Percentiles rank a stretch among this genome's conserved stretches.
Conservation (phyloP, 768 basidiomycete genomes). For the Amanita rimosa region DNA sequence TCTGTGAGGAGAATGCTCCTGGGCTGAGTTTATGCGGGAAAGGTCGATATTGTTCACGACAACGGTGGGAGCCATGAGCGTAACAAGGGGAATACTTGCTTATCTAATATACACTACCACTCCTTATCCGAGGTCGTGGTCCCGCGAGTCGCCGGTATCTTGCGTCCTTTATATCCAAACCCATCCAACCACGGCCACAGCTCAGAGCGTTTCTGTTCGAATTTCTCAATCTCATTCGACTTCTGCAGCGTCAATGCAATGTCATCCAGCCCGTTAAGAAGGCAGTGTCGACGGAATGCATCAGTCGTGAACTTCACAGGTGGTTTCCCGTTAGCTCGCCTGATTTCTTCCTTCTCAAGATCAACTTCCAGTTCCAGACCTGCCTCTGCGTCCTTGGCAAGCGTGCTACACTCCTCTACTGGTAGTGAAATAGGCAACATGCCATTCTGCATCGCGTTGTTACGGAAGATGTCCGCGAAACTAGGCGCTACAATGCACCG, state of each 20-base stretch:
- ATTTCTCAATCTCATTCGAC: slow-evolving; percentile 55
- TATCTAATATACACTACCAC: slow-evolving; percentile 36
- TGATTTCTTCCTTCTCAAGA: slow-evolving; percentile 70
- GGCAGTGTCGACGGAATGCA: slow-evolving; percentile 84
- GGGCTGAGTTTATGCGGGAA: neutral
- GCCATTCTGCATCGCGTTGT: slow-evolving; percentile 88
- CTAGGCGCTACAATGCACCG: slow-evolving; percentile 80
- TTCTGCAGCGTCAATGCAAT: slow-evolving; percentile 90
- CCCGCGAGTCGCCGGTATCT: slow-evolving; percentile 44
- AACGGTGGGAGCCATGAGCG: slow-evolving; percentile 4
- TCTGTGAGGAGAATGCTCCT: neutral
- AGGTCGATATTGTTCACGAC: slow-evolving; percentile 5
- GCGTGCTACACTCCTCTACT: slow-evolving; percentile 55
- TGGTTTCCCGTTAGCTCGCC: slow-evolving; percentile 60
- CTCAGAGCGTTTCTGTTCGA: slow-evolving; percentile 69
- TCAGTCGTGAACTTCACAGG: slow-evolving; percentile 75
- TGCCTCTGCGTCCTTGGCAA: slow-evolving; percentile 68
- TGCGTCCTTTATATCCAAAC: slow-evolving; percentile 76
- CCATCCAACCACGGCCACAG: slow-evolving; percentile 97
- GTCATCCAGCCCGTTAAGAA: slow-evolving; percentile 94
- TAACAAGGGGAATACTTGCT: neutral
- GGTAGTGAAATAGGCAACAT: slow-evolving; percentile 74
- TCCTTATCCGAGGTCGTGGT: slow-evolving; percentile 49
- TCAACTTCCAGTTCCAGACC: slow-evolving; percentile 76
- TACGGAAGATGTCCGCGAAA: slow-evolving; percentile 87